A percentile compares a stretch with the other conserved stretches of the same genome.
Conservation (phyloP, 352 stramenopile genomes). For the Phytophthora pinifolia region DNA sequence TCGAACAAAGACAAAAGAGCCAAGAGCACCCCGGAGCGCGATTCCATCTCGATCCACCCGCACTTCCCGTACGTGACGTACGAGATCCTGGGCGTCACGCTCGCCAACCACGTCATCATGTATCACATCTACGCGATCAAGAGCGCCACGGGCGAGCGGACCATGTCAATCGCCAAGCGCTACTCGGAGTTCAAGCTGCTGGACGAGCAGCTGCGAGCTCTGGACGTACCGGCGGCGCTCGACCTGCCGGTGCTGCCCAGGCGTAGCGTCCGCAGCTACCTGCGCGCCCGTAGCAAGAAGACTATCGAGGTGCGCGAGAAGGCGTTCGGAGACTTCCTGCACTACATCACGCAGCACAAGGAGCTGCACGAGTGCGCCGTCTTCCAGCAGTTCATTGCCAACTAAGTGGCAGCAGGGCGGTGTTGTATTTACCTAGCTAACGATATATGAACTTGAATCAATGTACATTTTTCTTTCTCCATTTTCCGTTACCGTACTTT, state of each 20-base stretch:
- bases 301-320: slow-evolving; percentile 53
- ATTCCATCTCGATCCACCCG: slow-evolving; percentile 15
- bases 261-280: slow-evolving; percentile 40
- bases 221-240: slow-evolving; percentile 26
- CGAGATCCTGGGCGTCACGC: slow-evolving; percentile 48
- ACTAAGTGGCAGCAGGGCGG: slow-evolving; percentile 4
- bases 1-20: slow-evolving; percentile 8
- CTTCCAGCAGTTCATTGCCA: slow-evolving; percentile 54
- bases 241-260: slow-evolving; percentile 44
- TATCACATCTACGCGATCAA: slow-evolving; percentile 52
- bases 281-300: slow-evolving; percentile 47
- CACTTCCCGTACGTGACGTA: slow-evolving; percentile 35
- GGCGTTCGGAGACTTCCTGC: slow-evolving; percentile 48
- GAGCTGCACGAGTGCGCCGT: slow-evolving; percentile 46
- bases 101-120: slow-evolving; percentile 45
- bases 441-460: slow-evolving; percentile 4
- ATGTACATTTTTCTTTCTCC: too few relatives aligned
- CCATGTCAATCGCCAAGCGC: slow-evolving; percentile 35
- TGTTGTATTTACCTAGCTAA: slow-evolving; percentile 23
- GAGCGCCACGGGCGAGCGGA: slow-evolving; percentile 21
- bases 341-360: slow-evolving; percentile 40
- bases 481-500: too few relatives aligned
- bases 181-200: slow-evolving; percentile 63
- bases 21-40: slow-evolving; percentile 13
- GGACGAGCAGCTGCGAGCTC: slow-evolving; percentile 39